phyloP scores from a whole-genome alignment of 495 filamentous ascomycete genomes.

The Sabuloglossum arenarium region DNA sequence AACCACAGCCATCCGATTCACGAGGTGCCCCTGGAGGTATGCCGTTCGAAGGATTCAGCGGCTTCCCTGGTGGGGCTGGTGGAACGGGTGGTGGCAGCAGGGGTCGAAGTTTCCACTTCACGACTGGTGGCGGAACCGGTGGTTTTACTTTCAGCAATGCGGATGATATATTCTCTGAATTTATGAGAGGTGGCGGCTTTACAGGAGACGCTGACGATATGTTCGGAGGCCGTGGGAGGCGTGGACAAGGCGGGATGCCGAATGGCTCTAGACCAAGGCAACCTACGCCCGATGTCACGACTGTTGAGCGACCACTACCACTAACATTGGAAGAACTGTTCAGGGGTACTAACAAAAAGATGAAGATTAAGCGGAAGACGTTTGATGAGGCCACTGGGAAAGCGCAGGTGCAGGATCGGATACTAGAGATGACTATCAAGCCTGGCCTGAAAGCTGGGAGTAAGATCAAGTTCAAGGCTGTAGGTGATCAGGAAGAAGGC shows the following conservation, averaged over 20 bases:
- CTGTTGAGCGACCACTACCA: conserved; percentile 65
- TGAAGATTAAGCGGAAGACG: conserved; percentile 90
- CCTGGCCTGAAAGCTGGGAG: conserved; percentile 85
- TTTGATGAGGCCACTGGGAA: conserved; percentile 65
- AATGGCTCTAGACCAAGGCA: conserved; percentile 9
- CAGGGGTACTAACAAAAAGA: conserved; percentile 73
- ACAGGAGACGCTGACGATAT: conserved; percentile 33
- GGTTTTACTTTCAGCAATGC: conserved; percentile 68
- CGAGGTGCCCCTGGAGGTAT: conserved; percentile 29
- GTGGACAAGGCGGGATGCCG: conserved; percentile 19
- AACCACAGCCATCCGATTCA: conserved; percentile 38
- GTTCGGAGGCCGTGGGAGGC: conserved; percentile 23
- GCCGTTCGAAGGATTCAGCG: conserved; percentile 19
- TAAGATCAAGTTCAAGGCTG: conserved; percentile 92
- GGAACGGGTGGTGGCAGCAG: conserved; percentile 22
- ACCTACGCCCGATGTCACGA: conserved; percentile 66
- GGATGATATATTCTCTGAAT: conserved; percentile 65
- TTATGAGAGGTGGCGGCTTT: conserved; percentile 36
- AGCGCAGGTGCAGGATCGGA: conserved; percentile 66
- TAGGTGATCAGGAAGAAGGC: conserved; percentile 92
- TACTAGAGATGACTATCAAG: conserved; percentile 85
- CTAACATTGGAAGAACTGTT: conserved; percentile 76
- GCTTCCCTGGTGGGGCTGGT: conserved; percentile 34
- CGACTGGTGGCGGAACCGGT: conserved; percentile 28
- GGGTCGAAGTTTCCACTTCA: conserved; percentile 54